Percentiles rank a stretch among this genome's conserved stretches.
Evolutionary conservation across 2,329 filamentous ascomycete species (phyloP).

Genomic region (Huntiella omanensis): DNA sequence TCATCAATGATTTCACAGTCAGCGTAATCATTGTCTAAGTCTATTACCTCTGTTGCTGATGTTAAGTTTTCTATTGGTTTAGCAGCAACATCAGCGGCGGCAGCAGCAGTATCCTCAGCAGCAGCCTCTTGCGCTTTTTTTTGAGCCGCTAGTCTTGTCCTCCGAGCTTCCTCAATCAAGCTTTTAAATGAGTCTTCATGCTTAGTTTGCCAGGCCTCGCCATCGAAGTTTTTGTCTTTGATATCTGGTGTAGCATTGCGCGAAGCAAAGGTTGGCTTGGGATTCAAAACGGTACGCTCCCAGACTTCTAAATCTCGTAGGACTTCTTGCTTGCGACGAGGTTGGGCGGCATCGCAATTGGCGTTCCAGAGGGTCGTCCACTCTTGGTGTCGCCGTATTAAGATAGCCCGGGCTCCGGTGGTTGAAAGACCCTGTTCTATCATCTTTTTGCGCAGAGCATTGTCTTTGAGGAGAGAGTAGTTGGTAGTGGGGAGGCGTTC

Average conservation of each 20-base stretch:
- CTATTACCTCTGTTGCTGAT: too few species aligned
- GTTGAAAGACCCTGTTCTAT: slow-evolving; percentile 59
- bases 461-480: slow-evolving; percentile 74
- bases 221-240: slow-evolving; percentile 80
- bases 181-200: slow-evolving; percentile 62
- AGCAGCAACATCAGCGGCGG: too few species aligned
- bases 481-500: slow-evolving; percentile 64
- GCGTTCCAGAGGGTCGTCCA: slow-evolving; percentile 96
- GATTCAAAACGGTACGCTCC: slow-evolving; percentile 51
- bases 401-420: slow-evolving; percentile 44
- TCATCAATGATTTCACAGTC: too few species aligned
- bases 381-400: slow-evolving; percentile 71
- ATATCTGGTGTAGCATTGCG: slow-evolving; percentile 24
- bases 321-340: slow-evolving; percentile 51
- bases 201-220: slow-evolving; percentile 50
- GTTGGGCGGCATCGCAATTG: slow-evolving; percentile 70
- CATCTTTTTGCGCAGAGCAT: slow-evolving; percentile 60
- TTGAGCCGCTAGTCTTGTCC: slow-evolving; percentile 22
- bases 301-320: slow-evolving; percentile 65
- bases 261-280: slow-evolving; percentile 1
- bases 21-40: too few species aligned
- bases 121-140: slow-evolving; percentile 10
- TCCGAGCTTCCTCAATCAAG: slow-evolving; percentile 58
- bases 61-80: too few species aligned
- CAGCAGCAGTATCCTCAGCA: too few species aligned